phyloP scores from a whole-genome alignment of 495 filamentous ascomycete species.

The Penicillium lagena region DNA sequence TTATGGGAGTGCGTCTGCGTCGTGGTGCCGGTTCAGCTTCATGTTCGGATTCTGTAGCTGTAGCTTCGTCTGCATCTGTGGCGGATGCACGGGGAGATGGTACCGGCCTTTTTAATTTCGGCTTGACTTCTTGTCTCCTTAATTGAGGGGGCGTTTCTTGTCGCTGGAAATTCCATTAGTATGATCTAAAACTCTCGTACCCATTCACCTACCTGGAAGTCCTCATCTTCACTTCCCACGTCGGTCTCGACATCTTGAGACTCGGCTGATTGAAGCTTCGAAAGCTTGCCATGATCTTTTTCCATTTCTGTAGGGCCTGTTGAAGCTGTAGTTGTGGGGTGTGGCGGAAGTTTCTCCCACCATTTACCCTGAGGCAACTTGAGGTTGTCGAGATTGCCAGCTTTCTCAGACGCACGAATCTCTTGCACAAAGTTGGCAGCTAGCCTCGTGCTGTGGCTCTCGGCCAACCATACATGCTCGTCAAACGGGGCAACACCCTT shows the following conservation, averaged over 20 bases:
- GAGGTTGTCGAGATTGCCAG: conserved; percentile 3
- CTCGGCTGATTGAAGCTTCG: conserved; percentile 1
- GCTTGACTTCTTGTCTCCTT: conserved; percentile 6
- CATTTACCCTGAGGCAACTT: conserved; percentile 22
- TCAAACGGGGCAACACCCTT: conserved; percentile 43
- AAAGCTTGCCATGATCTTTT: background rate
- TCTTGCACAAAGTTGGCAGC: conserved; percentile 23
- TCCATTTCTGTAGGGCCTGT: conserved; percentile 2
- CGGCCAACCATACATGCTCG: conserved; percentile 32
- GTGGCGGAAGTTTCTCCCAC: conserved; percentile 29
- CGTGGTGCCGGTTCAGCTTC: conserved; percentile 4
- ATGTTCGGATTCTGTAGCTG: conserved; percentile 16
- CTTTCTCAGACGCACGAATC: conserved; percentile 5
- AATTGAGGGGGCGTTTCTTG: conserved; percentile 32
- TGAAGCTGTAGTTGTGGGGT: background rate
- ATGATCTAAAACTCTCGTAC: background rate
- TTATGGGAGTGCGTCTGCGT: background rate
- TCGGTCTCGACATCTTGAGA: conserved; percentile 9
- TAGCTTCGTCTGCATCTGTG: conserved; percentile 4
- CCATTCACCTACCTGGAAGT: conserved; percentile 29
- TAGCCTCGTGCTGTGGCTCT: conserved; percentile 11
- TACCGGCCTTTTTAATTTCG: background rate
- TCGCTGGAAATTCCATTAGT: conserved; percentile 18
- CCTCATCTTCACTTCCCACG: conserved; percentile 22
- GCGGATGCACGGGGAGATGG: background rate